Base-by-base conservation (phyloP, 768 basidiomycete species). In the Sutorius australiensis region DNA sequence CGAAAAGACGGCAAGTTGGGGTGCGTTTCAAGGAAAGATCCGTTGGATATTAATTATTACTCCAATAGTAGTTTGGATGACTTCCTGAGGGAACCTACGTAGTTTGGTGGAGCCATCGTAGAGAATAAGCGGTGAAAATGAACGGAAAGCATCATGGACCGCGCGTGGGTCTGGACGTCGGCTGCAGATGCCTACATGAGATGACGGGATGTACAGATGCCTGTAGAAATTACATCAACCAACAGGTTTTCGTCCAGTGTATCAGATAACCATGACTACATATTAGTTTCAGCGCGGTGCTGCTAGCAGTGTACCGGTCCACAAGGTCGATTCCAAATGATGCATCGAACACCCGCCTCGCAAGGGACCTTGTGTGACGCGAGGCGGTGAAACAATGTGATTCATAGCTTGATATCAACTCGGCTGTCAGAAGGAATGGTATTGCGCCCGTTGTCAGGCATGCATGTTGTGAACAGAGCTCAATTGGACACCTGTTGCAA, bases 21-120 rank as follows among this genome's bases (percentile, higher is more conserved):
- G 39, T 43, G 31, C 38, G 59, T 64, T 64, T 54, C 62, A 58
- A 11, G 61, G 62, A 40, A 54, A 53, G 55, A 64, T 41, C 56
- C 56, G 56, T 48, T 33, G 45, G 19, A 46, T 12, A 32, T 33
- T 31, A 42, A 47, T 44, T 46, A 47, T 47, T 49, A 28, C 60
- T 40, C 46, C 28, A 47, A 54, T 41, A 34, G 21, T 42, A 30
- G 21, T 19, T 16, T 7, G 17, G 19, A 27, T 37, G 34, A 24
- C n/a, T 14, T 40, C 21, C 7, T 42, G 21, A 31, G 34, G 51
- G 40, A 11, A 24, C 7, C 28, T 17, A 40, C 47, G 28, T 27
- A 37, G 34, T 32, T 17, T 40, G 21, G 17, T 19, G 13, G 7
- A 27, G 46, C 12, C 16, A 13, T 53, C 13, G 43, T 34, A 17